phyloP scores from a whole-genome alignment of 202 grass and related monocot genomes.

The Brachypodium distachyon region DNA sequence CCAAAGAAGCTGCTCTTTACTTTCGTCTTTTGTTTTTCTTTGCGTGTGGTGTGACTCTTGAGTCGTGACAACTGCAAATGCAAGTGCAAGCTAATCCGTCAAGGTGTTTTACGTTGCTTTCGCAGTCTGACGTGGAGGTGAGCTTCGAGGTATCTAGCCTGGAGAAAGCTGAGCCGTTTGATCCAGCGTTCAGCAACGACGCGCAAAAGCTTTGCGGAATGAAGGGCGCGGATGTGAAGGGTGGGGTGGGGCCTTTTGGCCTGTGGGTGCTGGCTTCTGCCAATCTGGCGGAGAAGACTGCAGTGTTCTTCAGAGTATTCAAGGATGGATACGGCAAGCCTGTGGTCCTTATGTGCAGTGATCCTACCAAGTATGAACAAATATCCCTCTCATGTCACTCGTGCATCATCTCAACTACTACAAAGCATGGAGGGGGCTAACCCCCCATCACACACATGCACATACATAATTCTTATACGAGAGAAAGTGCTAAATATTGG shows the following conservation, averaged over 20 bases:
- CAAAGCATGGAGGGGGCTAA: too few relatives aligned
- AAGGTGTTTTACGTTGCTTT: background rate
- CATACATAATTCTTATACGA: too few relatives aligned
- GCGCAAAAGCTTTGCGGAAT: constrained; percentile 43
- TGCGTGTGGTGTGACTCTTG: background rate
- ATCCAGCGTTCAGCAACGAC: constrained; percentile 39
- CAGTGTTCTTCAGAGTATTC: constrained; percentile 72
- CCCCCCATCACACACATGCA: too few relatives aligned
- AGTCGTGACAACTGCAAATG: background rate
- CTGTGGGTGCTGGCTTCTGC: constrained; percentile 51
- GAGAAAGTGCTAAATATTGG: too few relatives aligned
- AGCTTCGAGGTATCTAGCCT: constrained; percentile 52
- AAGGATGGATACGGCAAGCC: constrained; percentile 32
- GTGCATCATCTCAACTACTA: background rate
- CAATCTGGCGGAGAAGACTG: constrained; percentile 42
- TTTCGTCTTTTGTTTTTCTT: background rate
- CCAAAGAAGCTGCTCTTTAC: background rate
- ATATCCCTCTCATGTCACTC: background rate
- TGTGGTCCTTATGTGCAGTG: constrained; percentile 70
- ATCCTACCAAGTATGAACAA: constrained; percentile 52
- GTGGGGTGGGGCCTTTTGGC: constrained; percentile 70
- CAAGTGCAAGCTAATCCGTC: background rate
- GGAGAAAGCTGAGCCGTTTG: constrained; percentile 60
- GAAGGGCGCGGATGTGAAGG: constrained; percentile 39
- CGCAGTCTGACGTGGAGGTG: constrained; percentile 66